Conservation (phyloP, 179 eudicot species). For the Spinacia oleracea region DNA sequence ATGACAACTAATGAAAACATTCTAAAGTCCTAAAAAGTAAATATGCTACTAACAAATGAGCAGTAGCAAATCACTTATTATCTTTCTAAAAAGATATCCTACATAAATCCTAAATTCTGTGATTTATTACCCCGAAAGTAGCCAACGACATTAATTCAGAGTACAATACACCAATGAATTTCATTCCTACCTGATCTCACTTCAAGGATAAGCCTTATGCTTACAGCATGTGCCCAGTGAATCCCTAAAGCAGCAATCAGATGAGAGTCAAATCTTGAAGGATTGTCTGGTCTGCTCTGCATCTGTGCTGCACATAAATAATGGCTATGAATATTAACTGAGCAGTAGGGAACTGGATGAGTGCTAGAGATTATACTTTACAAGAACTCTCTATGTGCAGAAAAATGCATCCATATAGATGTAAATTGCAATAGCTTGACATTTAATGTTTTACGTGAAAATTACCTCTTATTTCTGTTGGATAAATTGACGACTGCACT, state of each 20-base stretch:
- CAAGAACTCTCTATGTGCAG: background rate
- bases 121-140: background rate
- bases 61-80: background rate
- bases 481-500: background rate
- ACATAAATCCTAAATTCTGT: background rate
- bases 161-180: background rate
- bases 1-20: background rate
- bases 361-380: background rate
- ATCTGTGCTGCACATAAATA: constrained; percentile 40
- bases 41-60: background rate
- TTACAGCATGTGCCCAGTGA: constrained; percentile 91
- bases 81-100: background rate
- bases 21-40: background rate
- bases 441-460: background rate
- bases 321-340: background rate
- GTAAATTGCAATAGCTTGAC: background rate
- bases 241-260: constrained; percentile 88
- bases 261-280: constrained; percentile 51
- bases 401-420: background rate
- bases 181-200: constrained; percentile 57
- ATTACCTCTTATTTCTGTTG: no score
- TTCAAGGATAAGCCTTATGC: constrained; percentile 83
- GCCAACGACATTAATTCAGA: background rate
- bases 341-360: background rate
- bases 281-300: constrained; percentile 35